Evolutionary conservation across 345 rosid species (phyloP), one percentile per base, ranked within the genome.

Genomic region (Citropsis articulata): DNA sequence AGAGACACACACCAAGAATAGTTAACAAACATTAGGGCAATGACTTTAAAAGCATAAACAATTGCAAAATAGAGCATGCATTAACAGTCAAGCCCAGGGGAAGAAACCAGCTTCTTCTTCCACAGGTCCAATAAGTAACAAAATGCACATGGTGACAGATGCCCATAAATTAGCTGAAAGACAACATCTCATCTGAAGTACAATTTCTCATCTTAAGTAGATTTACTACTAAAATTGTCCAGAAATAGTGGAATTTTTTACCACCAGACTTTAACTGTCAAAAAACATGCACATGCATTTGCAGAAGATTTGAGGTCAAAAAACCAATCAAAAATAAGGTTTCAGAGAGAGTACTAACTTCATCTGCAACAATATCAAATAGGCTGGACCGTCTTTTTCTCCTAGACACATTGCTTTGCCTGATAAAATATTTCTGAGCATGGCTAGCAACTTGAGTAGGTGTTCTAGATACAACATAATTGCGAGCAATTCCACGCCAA

Each of bases 371-470:
- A 77, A 94, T 94, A 86, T 97, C 99, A 75, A 97, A 97, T 71
- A 97, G 94, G 84, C 99, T 97, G 65, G 99, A 97, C 21, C 99
- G 97, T 76, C 99, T 87, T 86, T 97, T 97, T 71, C 98, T 91
- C 84, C 92, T 83, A 62, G 95, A 88, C 22, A 91, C 90, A 71
- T 90, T 93, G 80, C 86, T 87, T 79, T 94, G 99, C 76, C 98
- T 84, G 78, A 94, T 93, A 81, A 97, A 97, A 78, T 94, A 91
- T 83, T 97, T 97, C 78, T 97, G 99, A 71, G 99, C 99, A 85
- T 97, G 99, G 78, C 99, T 97, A 73, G 99, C 99, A 30, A 97
- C 99, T 84, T 97, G 99, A 18, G 99, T 97, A 27, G 99, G 99
- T 31, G 99, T 91, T 88, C 98, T 88, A 10, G 97, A 86, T 27